A percentile compares a stretch with the other conserved stretches of the same genome.
phyloP scores from a whole-genome alignment of 306 rosid species.

The Vigna reflexopilosa region DNA sequence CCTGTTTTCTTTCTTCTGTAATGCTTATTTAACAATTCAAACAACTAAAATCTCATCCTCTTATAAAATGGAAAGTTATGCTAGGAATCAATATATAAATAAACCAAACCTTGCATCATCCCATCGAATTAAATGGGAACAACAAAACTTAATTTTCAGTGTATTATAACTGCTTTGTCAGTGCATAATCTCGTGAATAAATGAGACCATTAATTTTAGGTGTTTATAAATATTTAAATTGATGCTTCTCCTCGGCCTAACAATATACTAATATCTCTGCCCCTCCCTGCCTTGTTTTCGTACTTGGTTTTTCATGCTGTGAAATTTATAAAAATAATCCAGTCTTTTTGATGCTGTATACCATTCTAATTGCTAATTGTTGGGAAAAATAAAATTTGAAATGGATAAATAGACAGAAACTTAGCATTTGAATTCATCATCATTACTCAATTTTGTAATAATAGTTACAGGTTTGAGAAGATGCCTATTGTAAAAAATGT shows the following conservation, averaged over 20 bases:
- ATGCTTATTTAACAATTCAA: no score
- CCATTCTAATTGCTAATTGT: background rate
- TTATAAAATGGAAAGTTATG: background rate
- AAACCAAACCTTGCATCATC: background rate
- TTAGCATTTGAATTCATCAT: background rate
- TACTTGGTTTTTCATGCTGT: background rate
- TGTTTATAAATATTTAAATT: background rate
- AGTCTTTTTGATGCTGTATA: background rate
- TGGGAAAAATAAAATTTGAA: slow-evolving; percentile 5
- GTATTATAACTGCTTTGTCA: background rate
- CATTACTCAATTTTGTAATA: background rate
- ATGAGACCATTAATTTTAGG: background rate
- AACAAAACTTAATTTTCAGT: background rate
- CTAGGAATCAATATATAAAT: background rate
- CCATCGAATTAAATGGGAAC: background rate
- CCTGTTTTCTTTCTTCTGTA: no score
- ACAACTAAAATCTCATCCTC: no score
- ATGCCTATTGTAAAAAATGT: slow-evolving; percentile 9
- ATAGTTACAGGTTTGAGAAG: slow-evolving; percentile 3
- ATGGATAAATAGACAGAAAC: background rate
- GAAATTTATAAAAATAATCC: background rate
- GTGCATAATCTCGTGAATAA: background rate
- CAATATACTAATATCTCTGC: background rate
- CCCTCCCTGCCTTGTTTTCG: background rate
- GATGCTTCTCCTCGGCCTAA: background rate